A percentile compares a stretch with the other conserved stretches of the same genome.
These are phyloP conservation scores for Suillus discolor DNA, from an alignment of 768 basidiomycete species.

Conservation along the genomic window DNA sequence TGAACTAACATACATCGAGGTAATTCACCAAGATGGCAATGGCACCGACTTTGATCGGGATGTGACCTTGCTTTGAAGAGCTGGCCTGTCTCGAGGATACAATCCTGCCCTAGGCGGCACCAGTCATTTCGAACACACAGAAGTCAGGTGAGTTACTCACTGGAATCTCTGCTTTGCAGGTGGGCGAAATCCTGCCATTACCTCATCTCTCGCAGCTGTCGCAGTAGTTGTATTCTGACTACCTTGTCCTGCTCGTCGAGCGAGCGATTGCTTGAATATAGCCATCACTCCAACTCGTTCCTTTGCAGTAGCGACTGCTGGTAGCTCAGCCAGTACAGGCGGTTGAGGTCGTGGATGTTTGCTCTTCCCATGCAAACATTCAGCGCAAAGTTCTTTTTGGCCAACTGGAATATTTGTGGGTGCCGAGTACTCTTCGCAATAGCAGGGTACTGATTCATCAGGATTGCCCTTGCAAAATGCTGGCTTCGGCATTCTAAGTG, in stretches of 20 bases:
- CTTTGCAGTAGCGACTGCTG: too few species aligned
- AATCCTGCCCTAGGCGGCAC: not conserved
- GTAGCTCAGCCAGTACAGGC: not conserved
- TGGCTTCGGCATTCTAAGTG: not conserved
- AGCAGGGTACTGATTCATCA: not conserved
- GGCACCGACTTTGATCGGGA: not conserved
- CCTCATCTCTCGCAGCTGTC: too few species aligned
- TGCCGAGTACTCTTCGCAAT: not conserved
- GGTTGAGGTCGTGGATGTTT: not conserved
- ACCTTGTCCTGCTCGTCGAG: too few species aligned
- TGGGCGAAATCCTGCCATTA: too few species aligned
- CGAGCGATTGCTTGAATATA: too few species aligned
- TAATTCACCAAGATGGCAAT: not conserved
- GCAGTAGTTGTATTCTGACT: too few species aligned
- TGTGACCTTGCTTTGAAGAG: not conserved
- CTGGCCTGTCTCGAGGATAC: not conserved
- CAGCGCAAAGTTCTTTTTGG: not conserved
- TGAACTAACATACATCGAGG: too few species aligned
- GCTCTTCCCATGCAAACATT: slow-evolving; percentile 1
- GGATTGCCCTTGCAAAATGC: not conserved
- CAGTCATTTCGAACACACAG: not conserved
- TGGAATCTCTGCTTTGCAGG: too few species aligned
- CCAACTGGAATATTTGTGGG: not conserved
- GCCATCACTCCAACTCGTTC: too few species aligned
- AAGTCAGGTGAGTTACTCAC: too few species aligned